A percentile compares a stretch with the other conserved stretches of the same genome.
Evolutionary conservation across 306 rosid species (phyloP).

Genomic region (Psophocarpus tetragonolobus): DNA sequence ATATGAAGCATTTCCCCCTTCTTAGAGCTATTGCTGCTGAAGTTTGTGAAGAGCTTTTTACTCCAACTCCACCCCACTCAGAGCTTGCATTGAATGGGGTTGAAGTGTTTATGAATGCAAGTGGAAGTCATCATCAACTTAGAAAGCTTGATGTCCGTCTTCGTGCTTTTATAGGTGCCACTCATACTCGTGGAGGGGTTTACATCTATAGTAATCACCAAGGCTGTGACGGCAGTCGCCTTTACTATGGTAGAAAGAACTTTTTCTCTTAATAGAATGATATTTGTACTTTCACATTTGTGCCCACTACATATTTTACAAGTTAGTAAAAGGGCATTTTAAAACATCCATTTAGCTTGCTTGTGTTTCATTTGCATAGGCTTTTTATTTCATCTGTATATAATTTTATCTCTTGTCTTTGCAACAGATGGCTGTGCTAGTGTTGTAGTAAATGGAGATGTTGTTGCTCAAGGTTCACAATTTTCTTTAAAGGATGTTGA

Average conservation of each 20-base stretch:
- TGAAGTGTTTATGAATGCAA: slow-evolving; percentile 96
- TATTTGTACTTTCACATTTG: background rate
- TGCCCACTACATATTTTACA: background rate
- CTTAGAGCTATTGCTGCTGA: slow-evolving; percentile 90
- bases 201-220: slow-evolving; percentile 95
- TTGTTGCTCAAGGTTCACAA: slow-evolving; percentile 94
- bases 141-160: slow-evolving; percentile 96
- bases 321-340: slow-evolving; percentile 22
- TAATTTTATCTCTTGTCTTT: slow-evolving; percentile 18
- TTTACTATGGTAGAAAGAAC: slow-evolving; percentile 72
- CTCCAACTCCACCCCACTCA: slow-evolving; percentile 79
- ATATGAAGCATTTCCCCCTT: slow-evolving; percentile 30
- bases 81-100: slow-evolving; percentile 97
- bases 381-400: slow-evolving; percentile 14
- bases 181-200: slow-evolving; percentile 89
- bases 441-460: slow-evolving; percentile 85
- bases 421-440: slow-evolving; percentile 86
- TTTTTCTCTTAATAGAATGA: background rate
- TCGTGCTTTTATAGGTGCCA: slow-evolving; percentile 85
- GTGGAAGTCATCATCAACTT: slow-evolving; percentile 98
- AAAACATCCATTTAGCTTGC: slow-evolving; percentile 25
- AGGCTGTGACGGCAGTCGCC: slow-evolving; percentile 98
- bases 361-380: slow-evolving; percentile 18
- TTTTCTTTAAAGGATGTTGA: slow-evolving; percentile 93
- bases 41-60: slow-evolving; percentile 91